phyloP scores from a whole-genome alignment of 1,139 yeast genomes.

The Diutina pseudorugosa region DNA sequence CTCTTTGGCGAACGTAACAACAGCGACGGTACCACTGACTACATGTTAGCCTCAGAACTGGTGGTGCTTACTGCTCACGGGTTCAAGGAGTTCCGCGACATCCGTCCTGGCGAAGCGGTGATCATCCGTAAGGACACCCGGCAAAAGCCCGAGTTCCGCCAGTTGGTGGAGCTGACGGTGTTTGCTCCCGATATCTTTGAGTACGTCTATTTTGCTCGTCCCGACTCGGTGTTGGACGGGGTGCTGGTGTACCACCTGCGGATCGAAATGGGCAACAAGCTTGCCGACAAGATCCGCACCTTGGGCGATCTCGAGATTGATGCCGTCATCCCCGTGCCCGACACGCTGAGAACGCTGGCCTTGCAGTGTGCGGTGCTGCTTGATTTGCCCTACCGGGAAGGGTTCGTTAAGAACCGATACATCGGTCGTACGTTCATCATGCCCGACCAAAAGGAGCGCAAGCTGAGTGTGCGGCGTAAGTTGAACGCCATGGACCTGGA shows the following conservation, averaged over 20 bases:
- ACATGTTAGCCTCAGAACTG: constrained; percentile 92
- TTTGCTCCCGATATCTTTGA: constrained; percentile 96
- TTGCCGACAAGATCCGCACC: constrained; percentile 59
- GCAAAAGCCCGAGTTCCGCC: constrained; percentile 63
- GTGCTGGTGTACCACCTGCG: constrained; percentile 89
- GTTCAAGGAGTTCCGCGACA: constrained; percentile 64
- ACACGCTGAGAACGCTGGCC: constrained; percentile 91
- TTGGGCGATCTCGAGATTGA: constrained; percentile 37
- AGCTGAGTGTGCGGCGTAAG: constrained; percentile 87
- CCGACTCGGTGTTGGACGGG: constrained; percentile 93
- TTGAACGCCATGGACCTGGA: constrained; percentile 94
- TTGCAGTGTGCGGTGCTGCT: constrained; percentile 80
- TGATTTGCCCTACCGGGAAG: constrained; percentile 84
- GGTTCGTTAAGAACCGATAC: constrained; percentile 91
- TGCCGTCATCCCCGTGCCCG: constrained; percentile 97
- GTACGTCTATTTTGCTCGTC: constrained; percentile 95
- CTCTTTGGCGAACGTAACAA: constrained; percentile 70
- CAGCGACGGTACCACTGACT: constrained; percentile 65
- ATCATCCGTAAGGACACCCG: constrained; percentile 64
- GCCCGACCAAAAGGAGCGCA: constrained; percentile 95
- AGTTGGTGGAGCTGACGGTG: constrained; percentile 65
- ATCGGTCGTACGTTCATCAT: constrained; percentile 96
- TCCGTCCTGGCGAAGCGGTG: constrained; percentile 93
- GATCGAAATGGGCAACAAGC: constrained; percentile 84
- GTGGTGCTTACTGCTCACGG: constrained; percentile 95